phyloP scores from a whole-genome alignment of 2,329 filamentous ascomycete species.

The Conoideocrella luteorostrata region DNA sequence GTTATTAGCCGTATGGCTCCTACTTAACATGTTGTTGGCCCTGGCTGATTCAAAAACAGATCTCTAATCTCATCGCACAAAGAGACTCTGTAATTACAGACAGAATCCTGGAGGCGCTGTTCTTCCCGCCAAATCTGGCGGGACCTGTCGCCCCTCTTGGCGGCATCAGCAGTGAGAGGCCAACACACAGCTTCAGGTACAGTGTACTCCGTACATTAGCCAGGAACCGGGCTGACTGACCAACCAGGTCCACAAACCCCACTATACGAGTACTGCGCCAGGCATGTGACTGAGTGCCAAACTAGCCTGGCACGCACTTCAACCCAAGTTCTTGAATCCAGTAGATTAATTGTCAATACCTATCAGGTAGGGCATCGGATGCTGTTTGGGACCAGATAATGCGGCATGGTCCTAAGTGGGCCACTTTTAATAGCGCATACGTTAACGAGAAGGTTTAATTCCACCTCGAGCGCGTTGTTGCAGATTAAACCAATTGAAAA shows the following conservation, averaged over 20 bases:
- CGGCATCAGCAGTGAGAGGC: background rate
- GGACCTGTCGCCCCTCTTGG: background rate
- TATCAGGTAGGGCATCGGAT: constrained; percentile 10
- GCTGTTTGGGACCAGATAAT: constrained; percentile 21
- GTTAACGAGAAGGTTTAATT: constrained; percentile 20
- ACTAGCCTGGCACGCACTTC: too few species aligned
- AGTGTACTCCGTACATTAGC: background rate
- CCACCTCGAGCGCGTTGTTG: constrained; percentile 19
- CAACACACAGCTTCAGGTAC: background rate
- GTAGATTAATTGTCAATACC: background rate
- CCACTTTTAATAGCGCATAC: constrained; percentile 18
- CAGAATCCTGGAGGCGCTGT: constrained; percentile 1
- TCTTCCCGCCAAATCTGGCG: background rate
- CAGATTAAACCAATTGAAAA: constrained; percentile 6
- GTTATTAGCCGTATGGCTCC: too few species aligned
- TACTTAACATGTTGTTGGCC: too few species aligned
- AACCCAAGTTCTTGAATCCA: too few species aligned
- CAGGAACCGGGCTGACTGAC: too few species aligned
- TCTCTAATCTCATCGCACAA: too few species aligned
- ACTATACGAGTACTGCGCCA: too few species aligned
- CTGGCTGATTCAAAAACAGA: too few species aligned
- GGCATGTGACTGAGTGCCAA: too few species aligned
- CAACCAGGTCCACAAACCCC: too few species aligned
- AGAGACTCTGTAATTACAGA: too few species aligned
- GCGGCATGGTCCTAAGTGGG: constrained; percentile 17